Evolutionary conservation across 306 rosid genomes (phyloP).

Genomic region (Senna tora): DNA sequence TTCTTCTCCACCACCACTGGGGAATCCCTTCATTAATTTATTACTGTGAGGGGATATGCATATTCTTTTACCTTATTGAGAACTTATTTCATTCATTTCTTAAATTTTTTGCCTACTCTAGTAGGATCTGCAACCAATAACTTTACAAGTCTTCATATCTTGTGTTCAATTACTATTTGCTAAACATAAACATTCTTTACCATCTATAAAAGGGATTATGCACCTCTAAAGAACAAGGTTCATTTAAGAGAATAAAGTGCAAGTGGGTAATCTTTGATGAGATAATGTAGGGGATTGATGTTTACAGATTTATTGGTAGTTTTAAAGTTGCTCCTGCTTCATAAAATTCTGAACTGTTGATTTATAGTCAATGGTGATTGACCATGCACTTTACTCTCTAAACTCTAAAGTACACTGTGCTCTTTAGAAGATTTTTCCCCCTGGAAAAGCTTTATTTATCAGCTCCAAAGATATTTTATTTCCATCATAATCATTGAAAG

Average conservation of each 20-base stretch:
- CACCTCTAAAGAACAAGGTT: background rate
- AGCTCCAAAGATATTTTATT: background rate
- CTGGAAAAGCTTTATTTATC: background rate
- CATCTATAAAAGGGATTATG: background rate
- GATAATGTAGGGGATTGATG: background rate
- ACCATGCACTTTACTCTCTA: background rate
- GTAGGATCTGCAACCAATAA: conserved; percentile 30
- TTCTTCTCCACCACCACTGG: conserved; percentile 9
- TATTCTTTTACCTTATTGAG: background rate
- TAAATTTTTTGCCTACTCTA: conserved; percentile 20
- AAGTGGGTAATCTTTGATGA: background rate
- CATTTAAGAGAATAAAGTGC: background rate
- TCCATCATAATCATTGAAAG: conserved; percentile 8
- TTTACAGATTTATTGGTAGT: background rate
- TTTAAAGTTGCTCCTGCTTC: no score
- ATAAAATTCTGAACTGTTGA: background rate
- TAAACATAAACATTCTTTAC: conserved; percentile 15
- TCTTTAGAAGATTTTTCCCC: background rate
- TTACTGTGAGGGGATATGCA: conserved; percentile 21
- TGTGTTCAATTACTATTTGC: conserved; percentile 11
- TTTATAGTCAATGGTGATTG: background rate
- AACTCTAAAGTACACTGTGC: background rate
- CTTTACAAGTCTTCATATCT: conserved; percentile 15
- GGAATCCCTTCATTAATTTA: conserved; percentile 27
- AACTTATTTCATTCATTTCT: conserved; percentile 28